Base-by-base conservation (phyloP, 2,329 filamentous ascomycete species). In the Drechslerella stenobrocha region DNA sequence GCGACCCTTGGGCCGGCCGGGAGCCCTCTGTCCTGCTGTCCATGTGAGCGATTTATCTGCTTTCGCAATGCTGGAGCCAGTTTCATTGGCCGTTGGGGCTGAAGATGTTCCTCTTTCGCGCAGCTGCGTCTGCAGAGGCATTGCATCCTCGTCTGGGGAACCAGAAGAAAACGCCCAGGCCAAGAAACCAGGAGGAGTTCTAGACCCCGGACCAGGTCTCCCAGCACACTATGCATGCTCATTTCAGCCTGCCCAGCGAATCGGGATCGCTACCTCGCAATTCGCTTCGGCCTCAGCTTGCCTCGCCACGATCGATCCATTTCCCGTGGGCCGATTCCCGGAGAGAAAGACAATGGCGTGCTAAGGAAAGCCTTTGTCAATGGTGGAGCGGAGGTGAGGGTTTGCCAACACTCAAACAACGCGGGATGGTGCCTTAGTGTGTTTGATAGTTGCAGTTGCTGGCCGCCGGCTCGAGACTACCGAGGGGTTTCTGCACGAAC, bases 371-470 rank as follows among this genome's bases (percentile, higher is more conserved):
- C 28, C 11, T 5, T 5, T 30, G 28, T 5, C 28, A 11, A 30
- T 30, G 5, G 11, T 30, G 28, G 5, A 11, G 11, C 11, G 28
- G 5, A 30, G 5, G 5, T n/a, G n/a, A n/a, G n/a, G n/a, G n/a
- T n/a, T n/a, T 59, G 50, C 48, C 63, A 67, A 56, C 63, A 60
- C 20, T 46, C n/a, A 26, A 59, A 51, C 63, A 67, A 56, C 63
- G 40, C 63, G 63, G 55, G 50, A 67, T 18, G n/a, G 50, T 56
- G 35, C 63, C 55, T 50, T 48, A 40, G 45, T 18, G 26, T 44
- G 63, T 60, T 51, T 55, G 45, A 67, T 55, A 28, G 34, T 60
- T n/a, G 34, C 52, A 26, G 28, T n/a, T n/a, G n/a, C n/a, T n/a
- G n/a, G n/a, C n/a, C n/a, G n/a, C 37, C 47, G 37, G 63, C 55